These are phyloP conservation scores for Diplocarpon rosae DNA, from an alignment of 2,329 filamentous ascomycete genomes.

Conservation along the genomic window DNA sequence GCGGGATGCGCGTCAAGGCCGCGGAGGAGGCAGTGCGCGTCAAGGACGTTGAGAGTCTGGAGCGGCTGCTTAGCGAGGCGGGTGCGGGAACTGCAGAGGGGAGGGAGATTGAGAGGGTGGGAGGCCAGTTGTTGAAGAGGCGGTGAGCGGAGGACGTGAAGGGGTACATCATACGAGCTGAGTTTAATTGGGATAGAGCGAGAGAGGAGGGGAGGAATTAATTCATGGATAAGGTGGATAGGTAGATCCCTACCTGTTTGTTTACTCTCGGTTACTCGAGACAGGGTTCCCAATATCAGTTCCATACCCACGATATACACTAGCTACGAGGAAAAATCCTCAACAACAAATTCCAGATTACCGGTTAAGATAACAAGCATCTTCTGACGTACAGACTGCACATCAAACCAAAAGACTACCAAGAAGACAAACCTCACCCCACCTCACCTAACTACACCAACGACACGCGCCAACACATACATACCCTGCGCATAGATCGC, in stretches of 20 bases:
- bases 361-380: no score
- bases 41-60: constrained; percentile 68
- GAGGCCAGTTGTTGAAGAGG: constrained; percentile 44
- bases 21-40: constrained; percentile 81
- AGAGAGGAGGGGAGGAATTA: not conserved
- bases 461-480: no score
- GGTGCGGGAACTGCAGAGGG: constrained; percentile 54
- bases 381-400: no score
- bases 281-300: no score
- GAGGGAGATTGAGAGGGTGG: constrained; percentile 72
- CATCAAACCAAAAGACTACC: no score
- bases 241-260: not conserved
- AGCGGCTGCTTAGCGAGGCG: constrained; percentile 62
- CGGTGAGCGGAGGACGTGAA: not conserved
- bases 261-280: not conserved
- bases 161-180: no score
- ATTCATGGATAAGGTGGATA: not conserved
- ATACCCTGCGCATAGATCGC: no score
- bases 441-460: no score
- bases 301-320: no score
- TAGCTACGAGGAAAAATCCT: no score
- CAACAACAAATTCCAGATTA: no score
- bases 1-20: constrained; percentile 77
- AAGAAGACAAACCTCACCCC: no score
- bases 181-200: not conserved